phyloP scores from a whole-genome alignment of 371 early-diverging fungal species.

The Syncephalastrum monosporum region DNA sequence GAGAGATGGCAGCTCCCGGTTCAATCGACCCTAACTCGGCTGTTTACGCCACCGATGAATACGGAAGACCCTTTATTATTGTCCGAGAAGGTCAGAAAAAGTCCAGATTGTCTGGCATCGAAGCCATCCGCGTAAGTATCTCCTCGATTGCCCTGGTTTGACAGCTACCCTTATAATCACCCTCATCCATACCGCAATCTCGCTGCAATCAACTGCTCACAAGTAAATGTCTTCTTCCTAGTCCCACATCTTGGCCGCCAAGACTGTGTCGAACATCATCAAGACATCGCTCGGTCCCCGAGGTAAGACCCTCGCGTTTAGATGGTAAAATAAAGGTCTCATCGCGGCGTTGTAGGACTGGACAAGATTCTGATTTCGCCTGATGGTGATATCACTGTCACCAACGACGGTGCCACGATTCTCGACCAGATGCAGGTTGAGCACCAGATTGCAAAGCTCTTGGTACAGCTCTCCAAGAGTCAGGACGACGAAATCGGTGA shows the following conservation, averaged over 20 bases:
- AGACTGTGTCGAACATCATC: conserved; percentile 94
- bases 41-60: conserved; percentile 82
- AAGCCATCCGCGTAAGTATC: conserved; percentile 86
- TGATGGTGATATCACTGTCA: conserved; percentile 99
- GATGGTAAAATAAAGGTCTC: conserved; percentile 2
- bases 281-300: conserved; percentile 99
- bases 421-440: conserved; percentile 98
- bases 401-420: conserved; percentile 99
- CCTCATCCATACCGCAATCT: too few species aligned
- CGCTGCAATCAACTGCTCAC: neutral
- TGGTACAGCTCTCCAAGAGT: conserved; percentile 97
- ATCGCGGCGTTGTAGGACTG: conserved; percentile 64
- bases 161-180: too few species aligned
- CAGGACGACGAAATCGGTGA: conserved; percentile 99
- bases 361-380: conserved; percentile 99
- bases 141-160: neutral
- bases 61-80: conserved; percentile 96
- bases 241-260: conserved; percentile 98
- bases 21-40: conserved; percentile 43
- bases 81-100: conserved; percentile 92
- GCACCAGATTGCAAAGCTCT: conserved; percentile 98
- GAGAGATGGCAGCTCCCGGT: conserved; percentile 12
- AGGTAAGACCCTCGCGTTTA: conserved; percentile 54
- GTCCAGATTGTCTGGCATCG: conserved; percentile 80
- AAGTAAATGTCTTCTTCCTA: conserved; percentile 30